These are phyloP conservation scores for Globisporangium solare DNA, from an alignment of 352 stramenopile genomes.

Conservation along the genomic window DNA sequence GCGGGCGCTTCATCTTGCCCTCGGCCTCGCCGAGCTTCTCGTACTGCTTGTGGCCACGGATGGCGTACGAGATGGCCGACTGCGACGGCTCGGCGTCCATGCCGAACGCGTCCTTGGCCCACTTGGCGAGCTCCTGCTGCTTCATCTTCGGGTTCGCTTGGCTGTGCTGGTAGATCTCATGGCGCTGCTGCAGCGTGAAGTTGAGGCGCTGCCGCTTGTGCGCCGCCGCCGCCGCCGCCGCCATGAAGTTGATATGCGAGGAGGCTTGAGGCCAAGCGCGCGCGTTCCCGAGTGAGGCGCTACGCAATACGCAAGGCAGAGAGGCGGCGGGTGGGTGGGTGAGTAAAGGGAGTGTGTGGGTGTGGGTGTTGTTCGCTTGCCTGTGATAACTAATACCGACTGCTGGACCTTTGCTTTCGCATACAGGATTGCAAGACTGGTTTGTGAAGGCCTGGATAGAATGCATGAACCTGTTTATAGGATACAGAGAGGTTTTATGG, in stretches of 20 bases:
- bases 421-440: too few relatives aligned
- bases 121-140: slow-evolving; percentile 18
- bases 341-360: too few relatives aligned
- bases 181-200: slow-evolving; percentile 17
- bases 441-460: too few relatives aligned
- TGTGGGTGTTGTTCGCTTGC: too few relatives aligned
- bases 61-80: slow-evolving; percentile 19
- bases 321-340: too few relatives aligned
- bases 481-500: too few relatives aligned
- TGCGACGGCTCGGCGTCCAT: slow-evolving; percentile 17
- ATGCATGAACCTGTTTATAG: too few relatives aligned
- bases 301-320: slow-evolving; percentile 1
- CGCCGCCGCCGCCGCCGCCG: neutral
- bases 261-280: neutral
- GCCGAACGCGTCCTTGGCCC: slow-evolving; percentile 14
- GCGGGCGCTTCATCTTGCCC: slow-evolving; percentile 13
- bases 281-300: neutral
- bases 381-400: too few relatives aligned
- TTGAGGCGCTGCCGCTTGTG: slow-evolving; percentile 16
- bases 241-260: neutral
- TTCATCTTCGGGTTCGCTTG: slow-evolving; percentile 19
- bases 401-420: too few relatives aligned
- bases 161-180: slow-evolving; percentile 14
- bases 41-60: slow-evolving; percentile 15
- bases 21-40: slow-evolving; percentile 11